A percentile compares a stretch with the other conserved stretches of the same genome.
Evolutionary conservation across 345 rosid genomes (phyloP).

Genomic region (Bretschneidera sinensis): DNA sequence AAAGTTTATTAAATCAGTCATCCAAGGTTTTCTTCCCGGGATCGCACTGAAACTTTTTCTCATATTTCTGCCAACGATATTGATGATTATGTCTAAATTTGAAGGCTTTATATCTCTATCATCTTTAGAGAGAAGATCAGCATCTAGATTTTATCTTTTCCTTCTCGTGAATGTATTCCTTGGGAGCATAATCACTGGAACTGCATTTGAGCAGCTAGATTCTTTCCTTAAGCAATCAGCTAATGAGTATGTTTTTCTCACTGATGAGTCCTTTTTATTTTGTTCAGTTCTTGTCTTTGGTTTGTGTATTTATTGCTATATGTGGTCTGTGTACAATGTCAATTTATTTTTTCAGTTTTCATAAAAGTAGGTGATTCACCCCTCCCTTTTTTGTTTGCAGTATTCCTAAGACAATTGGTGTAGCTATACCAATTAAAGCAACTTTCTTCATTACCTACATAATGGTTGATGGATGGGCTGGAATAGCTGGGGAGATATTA

Average conservation of each 20-base stretch:
- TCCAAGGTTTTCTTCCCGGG: slow-evolving; percentile 89
- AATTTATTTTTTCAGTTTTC: background rate
- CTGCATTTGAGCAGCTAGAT: slow-evolving; percentile 76
- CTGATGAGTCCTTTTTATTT: background rate
- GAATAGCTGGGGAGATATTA: slow-evolving; percentile 82
- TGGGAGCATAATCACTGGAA: slow-evolving; percentile 60
- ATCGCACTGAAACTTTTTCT: slow-evolving; percentile 88
- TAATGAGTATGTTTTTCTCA: slow-evolving; percentile 44
- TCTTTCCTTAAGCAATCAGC: slow-evolving; percentile 63
- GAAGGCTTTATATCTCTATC: slow-evolving; percentile 84
- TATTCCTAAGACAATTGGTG: slow-evolving; percentile 75
- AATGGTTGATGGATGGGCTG: slow-evolving; percentile 99
- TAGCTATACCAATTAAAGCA: slow-evolving; percentile 86
- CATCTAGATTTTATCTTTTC: slow-evolving; percentile 81
- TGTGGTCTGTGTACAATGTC: too few species aligned
- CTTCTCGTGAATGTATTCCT: slow-evolving; percentile 79
- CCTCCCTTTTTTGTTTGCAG: slow-evolving; percentile 32
- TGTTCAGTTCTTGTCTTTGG: background rate
- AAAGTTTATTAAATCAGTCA: slow-evolving; percentile 51
- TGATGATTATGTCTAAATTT: slow-evolving; percentile 95
- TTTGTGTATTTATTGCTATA: background rate
- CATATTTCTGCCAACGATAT: slow-evolving; percentile 82
- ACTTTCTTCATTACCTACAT: slow-evolving; percentile 93
- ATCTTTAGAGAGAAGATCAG: slow-evolving; percentile 79
- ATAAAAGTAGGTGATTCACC: background rate